Base-by-base conservation (phyloP, 768 basidiomycete species). In the Kwoniella sp. region DNA sequence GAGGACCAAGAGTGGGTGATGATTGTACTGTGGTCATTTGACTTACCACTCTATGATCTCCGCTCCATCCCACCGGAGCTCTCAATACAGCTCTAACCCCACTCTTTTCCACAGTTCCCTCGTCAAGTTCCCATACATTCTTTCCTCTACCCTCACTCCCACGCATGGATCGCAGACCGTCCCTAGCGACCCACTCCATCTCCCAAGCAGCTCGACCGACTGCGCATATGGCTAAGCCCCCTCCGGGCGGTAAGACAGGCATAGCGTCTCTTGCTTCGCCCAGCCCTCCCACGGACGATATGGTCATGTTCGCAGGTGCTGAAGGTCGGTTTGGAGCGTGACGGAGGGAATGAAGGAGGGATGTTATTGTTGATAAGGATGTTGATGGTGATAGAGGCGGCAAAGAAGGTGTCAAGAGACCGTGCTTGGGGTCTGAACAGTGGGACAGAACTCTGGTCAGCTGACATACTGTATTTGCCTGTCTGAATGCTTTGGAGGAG, bases 1-100 rank as follows among this genome's bases (percentile, higher is more conserved):
- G n/a, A n/a, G n/a, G n/a, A n/a, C n/a, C n/a, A n/a, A n/a, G n/a
- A n/a, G n/a, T n/a, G n/a, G n/a, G n/a, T n/a, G n/a, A n/a, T n/a
- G n/a, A n/a, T n/a, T n/a, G n/a, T n/a, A n/a, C n/a, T n/a, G n/a
- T n/a, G n/a, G n/a, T n/a, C n/a, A n/a, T n/a, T n/a, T n/a, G n/a
- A 71, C 74, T 68, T 54, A 73, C 71, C 53, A 77, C 67, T 17
- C 76, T 57, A 70, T 77, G 76, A 68, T 77, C 76, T 21, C 71
- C 76, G 60, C 71, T 72, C 76, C 76, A 77, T 4, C 73, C 73
- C 0, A 77, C 76, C 21, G 69, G 64, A 53, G 55, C 64, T 29
- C 65, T 56, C 53, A 77, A 51, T 17, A 74, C 73, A 21, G 71
- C 71, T 56, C 46, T 56, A 33, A 44, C 59, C 2, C 76, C 73